phyloP scores from a whole-genome alignment of 495 filamentous ascomycete genomes.

The Rhypophila decipiens region DNA sequence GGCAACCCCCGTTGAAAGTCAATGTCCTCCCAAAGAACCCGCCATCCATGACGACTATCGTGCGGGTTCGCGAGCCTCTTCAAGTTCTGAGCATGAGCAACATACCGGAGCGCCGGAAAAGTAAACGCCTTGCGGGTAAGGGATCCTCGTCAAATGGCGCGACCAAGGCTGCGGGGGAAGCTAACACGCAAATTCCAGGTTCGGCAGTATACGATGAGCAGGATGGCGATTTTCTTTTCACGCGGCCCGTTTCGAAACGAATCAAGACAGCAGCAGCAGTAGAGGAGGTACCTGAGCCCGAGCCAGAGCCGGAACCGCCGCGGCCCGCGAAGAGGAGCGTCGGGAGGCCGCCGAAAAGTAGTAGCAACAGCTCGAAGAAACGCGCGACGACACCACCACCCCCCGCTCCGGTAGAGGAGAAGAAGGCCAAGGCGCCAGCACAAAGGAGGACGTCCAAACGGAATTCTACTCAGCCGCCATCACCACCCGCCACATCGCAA shows the following conservation, averaged over 20 bases:
- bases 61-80: constrained; percentile 51
- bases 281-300: constrained; percentile 31
- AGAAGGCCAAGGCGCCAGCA: constrained; percentile 18
- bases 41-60: constrained; percentile 57
- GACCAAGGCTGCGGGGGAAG: not conserved
- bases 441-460: constrained; percentile 38
- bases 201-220: constrained; percentile 54
- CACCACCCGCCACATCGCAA: constrained; percentile 9
- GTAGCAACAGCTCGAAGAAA: constrained; percentile 12
- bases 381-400: constrained; percentile 32
- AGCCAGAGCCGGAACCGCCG: constrained; percentile 20
- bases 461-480: constrained; percentile 17
- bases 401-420: constrained; percentile 15
- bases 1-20: too few species aligned
- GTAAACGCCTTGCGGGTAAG: constrained; percentile 52
- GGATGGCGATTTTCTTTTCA: constrained; percentile 59
- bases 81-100: constrained; percentile 56
- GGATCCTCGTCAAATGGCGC: too few species aligned
- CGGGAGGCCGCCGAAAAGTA: constrained; percentile 37
- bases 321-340: constrained; percentile 25
- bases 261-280: constrained; percentile 36
- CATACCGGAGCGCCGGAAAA: constrained; percentile 48
- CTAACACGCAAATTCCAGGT: constrained; percentile 23
- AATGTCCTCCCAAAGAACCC: constrained; percentile 23
- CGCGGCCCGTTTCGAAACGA: constrained; percentile 49